Base-by-base conservation (phyloP, 192 early-diverging fungal species). In the Dissophora ornata region DNA sequence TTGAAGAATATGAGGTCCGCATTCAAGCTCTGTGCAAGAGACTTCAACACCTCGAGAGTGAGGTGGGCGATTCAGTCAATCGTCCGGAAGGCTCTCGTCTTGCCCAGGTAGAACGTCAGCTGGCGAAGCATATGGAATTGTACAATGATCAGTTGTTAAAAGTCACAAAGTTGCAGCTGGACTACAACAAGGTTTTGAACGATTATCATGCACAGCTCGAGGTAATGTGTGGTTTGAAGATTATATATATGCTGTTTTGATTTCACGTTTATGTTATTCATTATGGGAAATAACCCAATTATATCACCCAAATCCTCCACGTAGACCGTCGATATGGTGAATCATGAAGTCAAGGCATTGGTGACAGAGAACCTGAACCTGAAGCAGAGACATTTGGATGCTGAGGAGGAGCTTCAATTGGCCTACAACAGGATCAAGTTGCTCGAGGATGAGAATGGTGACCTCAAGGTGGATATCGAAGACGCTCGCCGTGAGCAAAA, bases 121-220 rank as follows among this genome's bases (percentile, higher is more conserved):
- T 84, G 53, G 64, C 77, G 21, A 71, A 78, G 50, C 69, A 80
- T 41, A 63, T n/a, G 21, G 57, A 83, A 46, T 42, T 78, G 7
- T 69, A 71, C 47, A 70, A 80, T 33, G 65, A 80, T 24, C 78
- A 79, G 30, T 18, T 38, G 21, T 13, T 63, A 3, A 71, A 59
- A 28, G 15, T 70, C 32, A 33, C 57, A 10, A 78, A 86, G 58
- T 63, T 90, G 51, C 86, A 92, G 55, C 59, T 85, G 52, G 85
- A 90, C 34, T 88, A 82, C 55, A 85, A 84, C 42, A 84, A 84
- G 38, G 74, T 93, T 52, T 84, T 90, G 53, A 91, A 93, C 51
- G 91, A 93, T 48, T 90, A 89, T 78, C 82, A 83, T 47, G 86
- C 87, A 24, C 90, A 91, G 69, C 90, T 91, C 50, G 90, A 91